Evolutionary conservation across 140 eudicot species (phyloP), one percentile per base, ranked within the genome.

Genomic region (Anethum foeniculum): DNA sequence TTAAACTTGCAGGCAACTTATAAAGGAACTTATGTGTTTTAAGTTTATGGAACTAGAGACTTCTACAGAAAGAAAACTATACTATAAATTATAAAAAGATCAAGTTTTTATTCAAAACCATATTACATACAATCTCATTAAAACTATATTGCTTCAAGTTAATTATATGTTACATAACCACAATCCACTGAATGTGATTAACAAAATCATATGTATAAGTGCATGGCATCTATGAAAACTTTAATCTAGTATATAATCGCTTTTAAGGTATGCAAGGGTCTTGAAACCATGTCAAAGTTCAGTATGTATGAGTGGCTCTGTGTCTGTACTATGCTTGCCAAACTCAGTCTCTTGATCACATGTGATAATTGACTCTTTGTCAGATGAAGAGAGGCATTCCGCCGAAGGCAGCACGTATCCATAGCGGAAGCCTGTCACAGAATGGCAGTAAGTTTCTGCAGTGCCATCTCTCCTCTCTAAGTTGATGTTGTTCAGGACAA

Each of bases 391-490:
- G 56, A 94, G 90, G 77, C 96, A 94, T 65, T 94, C 96, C 27
- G 97, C 97, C 9, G 97, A 85, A 71, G 98, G 98, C 36, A 88
- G 86, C 47, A 94, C 85, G 30, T 78, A 54, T 30, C 97, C 98
- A 27, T 83, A 82, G 10, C 79, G 85, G 52, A 90, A 83, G 68
- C 98, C 97, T 0, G 90, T 89, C 80, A 88, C 98, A 5, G 97
- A 84, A 77, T 92, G 77, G 84, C 98, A 94, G 81, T 83, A 94
- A 21, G 92, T 85, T 82, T 90, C 89, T 6, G 86, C 91, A 27
- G 88, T 81, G 77, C 98, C 98, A 54, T 92, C 97, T 21, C 68
- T 27, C 27, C 82, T 77, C 84, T 84, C 81, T 62, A 94, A 85
- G 85, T 86, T 86, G 74, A 94, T 87, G 83, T 89, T 86, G 67